A percentile compares a stretch with the other conserved stretches of the same genome.
Evolutionary conservation across 2,329 filamentous ascomycete species (phyloP).

Genomic region (Apiospora koreana): DNA sequence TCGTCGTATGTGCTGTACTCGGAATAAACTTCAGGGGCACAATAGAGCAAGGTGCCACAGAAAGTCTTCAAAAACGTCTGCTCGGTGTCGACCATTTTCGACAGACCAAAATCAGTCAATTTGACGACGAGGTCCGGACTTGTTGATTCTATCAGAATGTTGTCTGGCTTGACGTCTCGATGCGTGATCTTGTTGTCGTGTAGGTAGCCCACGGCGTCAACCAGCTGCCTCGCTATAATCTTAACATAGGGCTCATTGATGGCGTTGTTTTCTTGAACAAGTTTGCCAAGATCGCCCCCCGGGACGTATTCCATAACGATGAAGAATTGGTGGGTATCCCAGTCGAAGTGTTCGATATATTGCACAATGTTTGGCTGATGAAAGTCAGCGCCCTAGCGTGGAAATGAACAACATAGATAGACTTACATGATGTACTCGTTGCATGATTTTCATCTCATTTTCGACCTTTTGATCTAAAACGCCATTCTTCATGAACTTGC

Average conservation of each 20-base stretch:
- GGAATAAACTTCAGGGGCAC: conserved; percentile 93
- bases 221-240: conserved; percentile 72
- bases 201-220: conserved; percentile 82
- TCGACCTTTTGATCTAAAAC: conserved; percentile 88
- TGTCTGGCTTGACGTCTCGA: conserved; percentile 98
- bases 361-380: conserved; percentile 80
- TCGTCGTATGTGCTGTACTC: conserved; percentile 70
- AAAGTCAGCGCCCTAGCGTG: conserved; percentile 21
- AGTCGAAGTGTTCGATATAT: conserved; percentile 86
- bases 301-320: conserved; percentile 95
- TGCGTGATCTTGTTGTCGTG: conserved; percentile 90
- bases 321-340: conserved; percentile 81
- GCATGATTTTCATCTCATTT: conserved; percentile 98
- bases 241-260: conserved; percentile 71
- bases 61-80: conserved; percentile 95
- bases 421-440: conserved; percentile 76
- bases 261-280: conserved; percentile 61
- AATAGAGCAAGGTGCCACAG: conserved; percentile 93
- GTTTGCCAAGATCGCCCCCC: conserved; percentile 78
- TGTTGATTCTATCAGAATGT: conserved; percentile 79
- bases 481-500: conserved; percentile 90
- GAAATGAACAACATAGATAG: background rate
- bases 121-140: conserved; percentile 76
- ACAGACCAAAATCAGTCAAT: conserved; percentile 93
- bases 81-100: conserved; percentile 87